These are phyloP conservation scores for Neospermospora avenae DNA, from an alignment of 2,329 filamentous ascomycete genomes.

Conservation along the genomic window DNA sequence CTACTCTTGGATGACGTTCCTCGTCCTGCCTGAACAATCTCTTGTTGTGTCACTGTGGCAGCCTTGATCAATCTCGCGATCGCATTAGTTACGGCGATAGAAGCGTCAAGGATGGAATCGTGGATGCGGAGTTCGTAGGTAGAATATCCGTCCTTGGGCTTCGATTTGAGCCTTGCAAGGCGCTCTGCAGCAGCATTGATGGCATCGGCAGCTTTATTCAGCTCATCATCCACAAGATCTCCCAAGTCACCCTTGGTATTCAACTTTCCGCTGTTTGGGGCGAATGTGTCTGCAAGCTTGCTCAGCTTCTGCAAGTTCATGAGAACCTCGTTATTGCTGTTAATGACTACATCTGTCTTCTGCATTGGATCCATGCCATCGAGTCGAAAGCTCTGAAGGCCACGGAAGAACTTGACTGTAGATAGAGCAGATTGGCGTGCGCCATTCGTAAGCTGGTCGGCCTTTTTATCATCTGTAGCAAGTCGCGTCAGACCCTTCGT, in stretches of 20 bases:
- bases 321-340: constrained; percentile 94
- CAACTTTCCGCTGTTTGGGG: constrained; percentile 81
- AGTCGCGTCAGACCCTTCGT: constrained; percentile 93
- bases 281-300: constrained; percentile 88
- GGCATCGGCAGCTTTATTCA: constrained; percentile 90
- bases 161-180: constrained; percentile 88
- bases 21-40: constrained; percentile 91
- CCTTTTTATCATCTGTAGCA: constrained; percentile 92
- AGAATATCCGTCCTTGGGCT: constrained; percentile 91
- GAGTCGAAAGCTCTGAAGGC: constrained; percentile 87
- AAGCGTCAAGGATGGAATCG: constrained; percentile 90
- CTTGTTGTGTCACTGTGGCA: constrained; percentile 86
- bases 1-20: constrained; percentile 84
- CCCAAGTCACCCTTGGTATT: constrained; percentile 81
- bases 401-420: constrained; percentile 92
- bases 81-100: constrained; percentile 87
- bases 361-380: constrained; percentile 86
- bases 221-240: constrained; percentile 86
- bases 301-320: constrained; percentile 90
- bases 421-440: constrained; percentile 81
- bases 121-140: constrained; percentile 96
- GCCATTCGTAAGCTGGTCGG: constrained; percentile 77
- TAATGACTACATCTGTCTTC: constrained; percentile 96
- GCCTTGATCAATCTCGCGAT: constrained; percentile 95
- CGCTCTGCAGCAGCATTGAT: constrained; percentile 90